Base-by-base conservation (phyloP, 2,329 filamentous ascomycete species). In the Hypoxylon sp. region DNA sequence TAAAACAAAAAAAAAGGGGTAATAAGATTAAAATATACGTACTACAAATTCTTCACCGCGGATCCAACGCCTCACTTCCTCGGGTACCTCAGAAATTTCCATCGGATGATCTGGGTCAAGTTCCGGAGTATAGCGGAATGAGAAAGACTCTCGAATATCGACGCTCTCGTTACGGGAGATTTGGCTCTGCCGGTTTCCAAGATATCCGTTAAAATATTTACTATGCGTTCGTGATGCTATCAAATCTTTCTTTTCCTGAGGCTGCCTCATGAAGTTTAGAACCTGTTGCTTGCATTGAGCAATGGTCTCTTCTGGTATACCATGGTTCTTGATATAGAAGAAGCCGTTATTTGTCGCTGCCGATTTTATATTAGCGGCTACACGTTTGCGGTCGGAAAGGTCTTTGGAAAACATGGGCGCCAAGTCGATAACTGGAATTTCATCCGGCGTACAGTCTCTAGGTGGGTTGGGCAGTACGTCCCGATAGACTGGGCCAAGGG, bases 341-440 rank as follows among this genome's bases (percentile, higher is more conserved):
- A 87, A 87, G 2, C 85, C 85, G 0, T 78, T 85, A 37, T 80
- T 83, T 12, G 81, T 80, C 2, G 84, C 81, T 0, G 85, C 85
- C 0, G 76, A 69, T 19, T 77, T 78, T 14, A 87, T 80, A 3
- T 78, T 73, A 0, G 70, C 68, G 0, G 83, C 83, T 0, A 85
- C 78, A 9, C 71, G 66, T 41, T 78, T 74, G 0, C 81, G 80
- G 2, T 79, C 76, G 0, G 74, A 69, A 0, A 79, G 52, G 0
- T 78, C 74, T 1, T 73, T 59, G 52, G 79, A 78, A 57, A 83
- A 80, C 60, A 80, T 79, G 11, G 74, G 71, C 0, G 78, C 77
- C 5, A 87, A 74, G 69, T 88, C 84, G 54, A 88, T 84, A 43
- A 88, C 72, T 2, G 86, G 86, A 11, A 88, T 84, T 72, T 88